These are phyloP conservation scores for Lachnellula willkommii DNA, from an alignment of 2,329 filamentous ascomycete species.

Conservation along the genomic window DNA sequence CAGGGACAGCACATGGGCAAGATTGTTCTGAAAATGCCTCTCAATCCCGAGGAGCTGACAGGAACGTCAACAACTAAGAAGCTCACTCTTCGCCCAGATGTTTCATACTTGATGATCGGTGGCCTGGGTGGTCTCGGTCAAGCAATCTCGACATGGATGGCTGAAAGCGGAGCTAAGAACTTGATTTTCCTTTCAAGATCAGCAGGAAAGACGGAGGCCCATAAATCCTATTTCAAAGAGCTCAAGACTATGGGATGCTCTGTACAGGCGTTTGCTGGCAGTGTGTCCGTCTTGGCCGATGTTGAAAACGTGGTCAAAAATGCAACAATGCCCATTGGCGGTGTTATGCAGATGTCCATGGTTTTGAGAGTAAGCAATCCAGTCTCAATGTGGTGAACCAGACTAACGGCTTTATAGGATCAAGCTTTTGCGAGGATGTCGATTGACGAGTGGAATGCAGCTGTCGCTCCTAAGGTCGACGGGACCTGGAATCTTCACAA, in stretches of 20 bases:
- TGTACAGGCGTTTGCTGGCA: constrained; percentile 11
- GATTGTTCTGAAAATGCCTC: constrained; percentile 3
- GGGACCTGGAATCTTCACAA: constrained; percentile 18
- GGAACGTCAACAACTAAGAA: not conserved
- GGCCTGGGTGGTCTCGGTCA: constrained; percentile 40
- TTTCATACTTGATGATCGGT: constrained; percentile 36
- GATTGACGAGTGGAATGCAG: constrained; percentile 32
- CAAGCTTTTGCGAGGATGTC: constrained; percentile 34
- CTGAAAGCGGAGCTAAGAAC: constrained; percentile 33
- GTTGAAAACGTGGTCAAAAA: constrained; percentile 4
- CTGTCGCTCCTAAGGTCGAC: constrained; percentile 32
- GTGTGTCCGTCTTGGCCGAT: constrained; percentile 10
- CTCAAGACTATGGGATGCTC: constrained; percentile 13
- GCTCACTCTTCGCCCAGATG: constrained; percentile 5
- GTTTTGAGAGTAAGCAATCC: constrained; percentile 16
- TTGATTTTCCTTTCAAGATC: constrained; percentile 36
- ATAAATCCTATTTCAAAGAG: constrained; percentile 12
- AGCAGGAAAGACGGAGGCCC: constrained; percentile 31
- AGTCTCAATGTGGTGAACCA: not conserved
- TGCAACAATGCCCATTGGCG: constrained; percentile 10
- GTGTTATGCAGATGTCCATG: constrained; percentile 30
- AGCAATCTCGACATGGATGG: constrained; percentile 35
- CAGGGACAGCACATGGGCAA: constrained; percentile 12
- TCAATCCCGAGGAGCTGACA: constrained; percentile 17
- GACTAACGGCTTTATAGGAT: constrained; percentile 7